Conservation (phyloP, 495 filamentous ascomycete species). For the Tuber melanosporum region DNA sequence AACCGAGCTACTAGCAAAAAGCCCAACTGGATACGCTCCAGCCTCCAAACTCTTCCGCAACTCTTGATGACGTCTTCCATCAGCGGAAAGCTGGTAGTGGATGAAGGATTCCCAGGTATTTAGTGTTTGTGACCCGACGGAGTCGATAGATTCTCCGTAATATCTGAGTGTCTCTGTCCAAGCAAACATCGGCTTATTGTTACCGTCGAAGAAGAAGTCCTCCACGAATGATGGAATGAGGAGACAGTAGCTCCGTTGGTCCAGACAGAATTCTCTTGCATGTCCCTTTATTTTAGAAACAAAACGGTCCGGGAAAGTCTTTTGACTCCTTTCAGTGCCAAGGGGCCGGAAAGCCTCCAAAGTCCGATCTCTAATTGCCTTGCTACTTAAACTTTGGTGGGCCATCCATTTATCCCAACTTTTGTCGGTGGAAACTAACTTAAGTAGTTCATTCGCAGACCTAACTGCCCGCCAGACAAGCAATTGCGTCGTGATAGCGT, state of each 20-base stretch:
- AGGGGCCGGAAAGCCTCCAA: background rate
- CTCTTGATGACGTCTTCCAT: background rate
- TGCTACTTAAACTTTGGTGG: background rate
- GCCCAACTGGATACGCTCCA: background rate
- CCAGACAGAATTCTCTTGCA: background rate
- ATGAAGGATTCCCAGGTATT: slow-evolving; percentile 4
- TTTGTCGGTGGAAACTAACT: background rate
- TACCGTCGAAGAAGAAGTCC: background rate
- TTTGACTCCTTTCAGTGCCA: background rate
- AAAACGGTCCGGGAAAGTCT: background rate
- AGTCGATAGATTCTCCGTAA: background rate
- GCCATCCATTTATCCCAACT: background rate
- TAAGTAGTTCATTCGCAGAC: background rate
- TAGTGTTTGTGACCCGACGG: background rate
- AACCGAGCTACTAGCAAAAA: background rate
- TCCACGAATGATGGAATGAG: background rate
- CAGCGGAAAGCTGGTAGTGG: background rate
- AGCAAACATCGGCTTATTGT: background rate
- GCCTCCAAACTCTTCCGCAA: background rate
- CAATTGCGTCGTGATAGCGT: background rate
- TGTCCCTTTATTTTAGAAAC: background rate
- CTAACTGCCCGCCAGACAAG: background rate
- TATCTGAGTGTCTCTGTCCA: background rate
- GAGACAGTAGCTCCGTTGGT: background rate
- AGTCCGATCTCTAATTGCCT: background rate